phyloP scores from a whole-genome alignment of 768 basidiomycete species.

The Suillus weaverae region DNA sequence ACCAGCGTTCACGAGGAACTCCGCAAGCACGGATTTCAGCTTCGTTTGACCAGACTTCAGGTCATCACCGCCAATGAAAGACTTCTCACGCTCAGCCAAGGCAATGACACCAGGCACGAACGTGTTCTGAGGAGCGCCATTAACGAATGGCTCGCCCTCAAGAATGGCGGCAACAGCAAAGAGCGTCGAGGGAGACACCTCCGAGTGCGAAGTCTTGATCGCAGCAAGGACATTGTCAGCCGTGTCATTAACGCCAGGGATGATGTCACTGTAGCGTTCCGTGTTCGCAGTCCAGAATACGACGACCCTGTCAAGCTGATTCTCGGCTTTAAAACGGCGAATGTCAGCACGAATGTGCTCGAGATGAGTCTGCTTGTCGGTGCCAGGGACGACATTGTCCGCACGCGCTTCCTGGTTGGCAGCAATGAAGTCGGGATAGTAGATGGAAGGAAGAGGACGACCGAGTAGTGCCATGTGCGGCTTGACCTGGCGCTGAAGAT shows the following conservation, averaged over 20 bases:
- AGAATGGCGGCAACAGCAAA: slow-evolving; percentile 96
- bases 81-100: slow-evolving; percentile 84
- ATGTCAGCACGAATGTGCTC: slow-evolving; percentile 93
- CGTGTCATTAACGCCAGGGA: slow-evolving; percentile 94
- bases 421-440: slow-evolving; percentile 97
- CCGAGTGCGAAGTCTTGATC: slow-evolving; percentile 82
- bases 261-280: slow-evolving; percentile 94
- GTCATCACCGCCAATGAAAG: slow-evolving; percentile 97
- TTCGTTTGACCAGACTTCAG: slow-evolving; percentile 98
- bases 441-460: slow-evolving; percentile 89
- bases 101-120: slow-evolving; percentile 94
- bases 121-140: slow-evolving; percentile 98
- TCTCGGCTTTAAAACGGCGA: slow-evolving; percentile 82
- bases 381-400: slow-evolving; percentile 86
- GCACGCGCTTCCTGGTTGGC: slow-evolving; percentile 97
- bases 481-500: slow-evolving; percentile 92
- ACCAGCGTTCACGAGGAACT: slow-evolving; percentile 98
- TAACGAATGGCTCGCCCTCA: slow-evolving; percentile 93
- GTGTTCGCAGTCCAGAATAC: slow-evolving; percentile 99
- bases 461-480: slow-evolving; percentile 81
- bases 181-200: slow-evolving; percentile 94
- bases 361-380: slow-evolving; percentile 87
- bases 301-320: slow-evolving; percentile 83
- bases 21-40: slow-evolving; percentile 94
- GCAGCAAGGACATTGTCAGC: slow-evolving; percentile 81